A percentile compares a stretch with the other conserved stretches of the same genome.
Conservation (phyloP, 169 alveolate genomes). For the Plasmodium ovale region DNA sequence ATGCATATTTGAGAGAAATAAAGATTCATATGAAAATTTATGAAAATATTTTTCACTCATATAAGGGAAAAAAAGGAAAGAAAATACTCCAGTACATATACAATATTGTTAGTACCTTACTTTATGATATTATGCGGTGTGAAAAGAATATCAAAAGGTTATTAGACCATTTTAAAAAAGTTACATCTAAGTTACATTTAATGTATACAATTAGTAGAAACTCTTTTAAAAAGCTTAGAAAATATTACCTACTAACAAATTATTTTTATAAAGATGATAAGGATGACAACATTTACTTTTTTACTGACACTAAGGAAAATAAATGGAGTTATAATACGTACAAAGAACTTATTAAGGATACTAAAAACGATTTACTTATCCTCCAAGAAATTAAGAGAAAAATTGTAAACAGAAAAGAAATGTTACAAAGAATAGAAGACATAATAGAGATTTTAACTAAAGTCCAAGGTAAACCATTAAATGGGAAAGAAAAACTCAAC, state of each 20-base stretch:
- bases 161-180: not conserved
- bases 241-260: conserved; percentile 4
- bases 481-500: not conserved
- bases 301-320: conserved; percentile 16
- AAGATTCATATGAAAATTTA: conserved; percentile 1
- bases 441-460: not conserved
- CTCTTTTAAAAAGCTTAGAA: conserved; percentile 5
- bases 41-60: not conserved
- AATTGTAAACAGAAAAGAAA: not conserved
- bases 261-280: conserved; percentile 31
- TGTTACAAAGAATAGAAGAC: conserved; percentile 1
- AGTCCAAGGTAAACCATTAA: not conserved
- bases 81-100: not conserved
- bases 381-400: not conserved
- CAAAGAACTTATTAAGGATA: conserved; percentile 5
- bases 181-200: conserved; percentile 1
- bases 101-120: not conserved
- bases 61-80: not conserved
- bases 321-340: conserved; percentile 17
- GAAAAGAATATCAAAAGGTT: conserved; percentile 11
- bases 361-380: conserved; percentile 7
- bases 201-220: conserved; percentile 10
- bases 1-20: conserved; percentile 24
- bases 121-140: conserved; percentile 11
- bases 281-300: conserved; percentile 20